A percentile compares a stretch with the other conserved stretches of the same genome.
These are phyloP conservation scores for Mollisiaceae sp. DNA, from an alignment of 2,329 filamentous ascomycete species.

Conservation along the genomic window DNA sequence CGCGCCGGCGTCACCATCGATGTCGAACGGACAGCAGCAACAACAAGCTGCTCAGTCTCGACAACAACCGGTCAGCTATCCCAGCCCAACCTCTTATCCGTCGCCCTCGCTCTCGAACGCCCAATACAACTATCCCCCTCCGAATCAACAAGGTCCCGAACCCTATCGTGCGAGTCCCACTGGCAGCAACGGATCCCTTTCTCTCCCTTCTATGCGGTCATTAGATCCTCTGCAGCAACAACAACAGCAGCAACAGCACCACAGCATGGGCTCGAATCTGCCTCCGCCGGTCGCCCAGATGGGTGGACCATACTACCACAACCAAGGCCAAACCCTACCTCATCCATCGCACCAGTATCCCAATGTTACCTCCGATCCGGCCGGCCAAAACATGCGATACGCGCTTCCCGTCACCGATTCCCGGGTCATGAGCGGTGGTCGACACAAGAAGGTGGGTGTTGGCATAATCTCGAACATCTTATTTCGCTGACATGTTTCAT, in stretches of 20 bases:
- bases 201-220: conserved; percentile 56
- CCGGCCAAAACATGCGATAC: conserved; percentile 56
- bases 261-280: conserved; percentile 57
- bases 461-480: conserved; percentile 23
- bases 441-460: conserved; percentile 57
- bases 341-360: conserved; percentile 54
- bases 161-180: conserved; percentile 51
- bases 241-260: conserved; percentile 39
- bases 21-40: conserved; percentile 41
- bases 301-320: conserved; percentile 53
- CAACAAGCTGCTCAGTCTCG: conserved; percentile 34
- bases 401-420: conserved; percentile 58
- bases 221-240: conserved; percentile 49
- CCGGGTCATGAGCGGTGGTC: conserved; percentile 62
- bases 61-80: conserved; percentile 45
- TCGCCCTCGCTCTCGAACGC: conserved; percentile 52
- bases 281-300: conserved; percentile 58
- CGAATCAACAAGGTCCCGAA: conserved; percentile 43
- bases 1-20: conserved; percentile 41
- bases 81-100: conserved; percentile 54
- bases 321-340: conserved; percentile 44
- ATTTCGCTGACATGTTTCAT: conserved; percentile 36
- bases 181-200: conserved; percentile 51
- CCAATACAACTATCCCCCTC: conserved; percentile 53
- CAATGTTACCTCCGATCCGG: conserved; percentile 52